A percentile compares a stretch with the other conserved stretches of the same genome.
Evolutionary conservation across 768 basidiomycete species (phyloP).

Genomic region (Kwoniella botswanensis): DNA sequence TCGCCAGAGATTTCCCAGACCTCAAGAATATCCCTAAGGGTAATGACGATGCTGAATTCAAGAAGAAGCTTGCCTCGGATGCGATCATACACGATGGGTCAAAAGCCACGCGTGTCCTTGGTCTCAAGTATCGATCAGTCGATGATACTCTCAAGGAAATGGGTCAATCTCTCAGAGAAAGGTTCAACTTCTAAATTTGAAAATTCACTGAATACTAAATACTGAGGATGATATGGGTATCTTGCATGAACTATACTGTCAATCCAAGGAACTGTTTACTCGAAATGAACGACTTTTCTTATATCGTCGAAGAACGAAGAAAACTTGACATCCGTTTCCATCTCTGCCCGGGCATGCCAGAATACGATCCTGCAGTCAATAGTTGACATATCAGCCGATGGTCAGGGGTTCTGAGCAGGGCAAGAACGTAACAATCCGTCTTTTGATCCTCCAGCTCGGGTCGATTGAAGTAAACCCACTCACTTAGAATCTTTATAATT

Average conservation of each 20-base stretch:
- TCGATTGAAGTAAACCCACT: neutral
- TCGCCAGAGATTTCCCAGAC: slow-evolving; percentile 43
- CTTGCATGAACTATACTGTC: no score
- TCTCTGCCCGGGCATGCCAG: neutral
- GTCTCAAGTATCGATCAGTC: slow-evolving; percentile 40
- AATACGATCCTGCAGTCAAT: neutral
- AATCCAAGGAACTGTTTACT: neutral
- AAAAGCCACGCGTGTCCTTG: slow-evolving; percentile 47
- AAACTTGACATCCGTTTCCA: neutral
- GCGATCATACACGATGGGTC: slow-evolving; percentile 35
- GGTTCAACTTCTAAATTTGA: slow-evolving; percentile 32
- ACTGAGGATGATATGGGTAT: no score
- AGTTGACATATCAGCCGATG: no score
- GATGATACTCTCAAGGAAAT: slow-evolving; percentile 40
- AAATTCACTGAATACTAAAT: no score
- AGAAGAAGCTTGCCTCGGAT: slow-evolving; percentile 30
- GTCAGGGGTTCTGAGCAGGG: no score
- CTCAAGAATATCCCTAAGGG: slow-evolving; percentile 43
- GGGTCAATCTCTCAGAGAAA: slow-evolving; percentile 38
- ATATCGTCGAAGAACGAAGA: neutral
- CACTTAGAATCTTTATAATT: neutral
- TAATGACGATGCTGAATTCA: slow-evolving; percentile 34
- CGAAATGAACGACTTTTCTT: neutral
- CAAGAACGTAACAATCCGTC: no score
- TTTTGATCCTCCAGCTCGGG: no score